Evolutionary conservation across 805 yeast species (phyloP), one percentile per base, ranked within the genome.

Genomic region (Jamesozyma rosinii): DNA sequence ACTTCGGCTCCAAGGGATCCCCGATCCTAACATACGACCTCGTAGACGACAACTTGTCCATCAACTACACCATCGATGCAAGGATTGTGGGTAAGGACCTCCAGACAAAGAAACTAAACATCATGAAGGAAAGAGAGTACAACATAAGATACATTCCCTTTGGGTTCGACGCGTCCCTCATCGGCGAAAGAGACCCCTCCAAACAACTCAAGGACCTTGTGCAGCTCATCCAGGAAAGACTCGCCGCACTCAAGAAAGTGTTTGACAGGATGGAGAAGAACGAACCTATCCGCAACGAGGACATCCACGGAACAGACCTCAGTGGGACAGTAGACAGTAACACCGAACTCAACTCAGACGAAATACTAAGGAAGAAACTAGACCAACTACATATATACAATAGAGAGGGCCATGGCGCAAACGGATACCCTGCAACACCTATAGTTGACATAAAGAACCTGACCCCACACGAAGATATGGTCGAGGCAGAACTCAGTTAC

Each of bases 61-160:
- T 77, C 14, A 63, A 72, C 24, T 77, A 77, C 52, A 65, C 74
- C 2, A 65, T 79, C 17, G 77, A 73, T 45, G 76, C 77, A n/a
- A 70, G 71, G 43, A 63, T 77, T 37, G 72, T 78, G 22, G 82
- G 79, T 40, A 65, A 67, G 44, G 59, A 49, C 38, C 26, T 62
- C 1, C 58, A 63, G 20, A 45, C 49, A 2, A 42, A 40, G 29
- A 42, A 47, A 32, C 26, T 51, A 11, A 45, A 46, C 22, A 49
- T 60, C 3, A 35, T 60, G 49, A 50, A 49, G 26, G 54, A 51
- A 18, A 41, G 40, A 13, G 51, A 51, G 24, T 50, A 51, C 37
- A 47, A 48, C 42, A 19, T 61, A 4, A 46, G 65, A 35, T 53
- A 58, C n/a, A 53, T 60, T 11, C 65, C 66, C 9, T 35, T 59